Evolutionary conservation across 371 early-diverging fungal genomes (phyloP), one percentile per base, ranked within the genome.

Genomic region (Polyrhizophydium stewartii): DNA sequence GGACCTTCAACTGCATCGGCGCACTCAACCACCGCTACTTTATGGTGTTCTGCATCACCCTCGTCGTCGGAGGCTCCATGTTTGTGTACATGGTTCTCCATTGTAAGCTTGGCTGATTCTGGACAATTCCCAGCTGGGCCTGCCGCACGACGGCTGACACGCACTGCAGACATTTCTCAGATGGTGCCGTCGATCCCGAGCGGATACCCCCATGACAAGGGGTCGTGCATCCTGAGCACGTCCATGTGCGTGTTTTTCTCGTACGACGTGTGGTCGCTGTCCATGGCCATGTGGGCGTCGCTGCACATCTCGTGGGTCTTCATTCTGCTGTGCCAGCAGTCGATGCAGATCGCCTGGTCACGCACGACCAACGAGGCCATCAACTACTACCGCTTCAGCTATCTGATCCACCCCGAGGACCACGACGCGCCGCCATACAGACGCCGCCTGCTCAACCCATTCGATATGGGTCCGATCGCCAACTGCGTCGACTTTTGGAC

Each of bases 341-440:
- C 81, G 1, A 89, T 83, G 65, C 95, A 94, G 69, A 82, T 96
- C 25, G 79, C 89, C 0, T 73, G 78, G 10, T 87, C 82, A 9
- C 78, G 82, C 59, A 97, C 98, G 1, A 97, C 97, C 16, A 95
- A 95, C 73, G 98, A 97, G 68, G 73, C 87, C 46, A 80, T 87
- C 60, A 96, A 93, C 55, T 77, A 63, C 61, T 64, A 69, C 52
- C 70, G 79, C 50, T 77, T 74, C 52, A 37, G 53, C 10, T 78
- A 81, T 52, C 57, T 78, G 55, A 64, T 74, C 9, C 65, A 75
- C 52, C 77, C 76, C 40, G 63, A 63, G 7, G 78, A 76, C 59
- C 22, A 25, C 38, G 60, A 67, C 9, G 37, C 53, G 58, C 76
- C 79, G 7, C 55, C 67, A 17, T 74, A 72, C 57, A 53, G 69